Conservation (phyloP, 768 basidiomycete genomes). For the Xerocomellus intermedius region DNA sequence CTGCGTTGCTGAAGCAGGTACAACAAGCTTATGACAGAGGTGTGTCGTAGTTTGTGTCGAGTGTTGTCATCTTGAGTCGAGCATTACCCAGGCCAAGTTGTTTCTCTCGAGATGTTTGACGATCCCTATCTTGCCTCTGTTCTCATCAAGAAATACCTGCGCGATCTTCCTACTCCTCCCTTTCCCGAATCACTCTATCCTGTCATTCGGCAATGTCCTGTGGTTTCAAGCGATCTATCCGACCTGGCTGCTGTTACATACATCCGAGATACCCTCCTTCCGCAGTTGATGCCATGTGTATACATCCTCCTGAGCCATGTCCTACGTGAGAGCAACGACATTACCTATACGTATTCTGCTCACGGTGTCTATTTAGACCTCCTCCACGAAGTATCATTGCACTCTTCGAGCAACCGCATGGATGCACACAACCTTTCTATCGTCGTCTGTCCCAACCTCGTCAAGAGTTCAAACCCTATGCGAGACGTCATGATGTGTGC, state of each 20-base stretch:
- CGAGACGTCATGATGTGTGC: conserved; percentile 75
- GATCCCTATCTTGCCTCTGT: conserved; percentile 84
- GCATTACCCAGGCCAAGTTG: conserved; percentile 58
- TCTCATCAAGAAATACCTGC: conserved; percentile 80
- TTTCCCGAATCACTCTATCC: conserved; percentile 72
- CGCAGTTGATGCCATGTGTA: conserved; percentile 65
- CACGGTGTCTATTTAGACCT: conserved; percentile 49
- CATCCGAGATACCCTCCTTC: conserved; percentile 65
- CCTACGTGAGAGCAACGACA: conserved; percentile 46
- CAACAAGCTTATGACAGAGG: conserved; percentile 86
- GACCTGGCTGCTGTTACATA: conserved; percentile 63
- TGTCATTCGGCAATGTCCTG: conserved; percentile 65
- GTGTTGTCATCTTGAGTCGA: conserved; percentile 4
- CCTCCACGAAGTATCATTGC: conserved; percentile 74
- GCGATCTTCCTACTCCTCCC: conserved; percentile 76
- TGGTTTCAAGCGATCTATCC: conserved; percentile 45
- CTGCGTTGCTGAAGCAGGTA: conserved; percentile 65
- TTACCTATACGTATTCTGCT: conserved; percentile 5
- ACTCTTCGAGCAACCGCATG: conserved; percentile 70
- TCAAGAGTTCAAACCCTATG: conserved; percentile 63
- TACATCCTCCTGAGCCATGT: conserved; percentile 73
- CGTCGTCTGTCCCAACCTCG: conserved; percentile 77
- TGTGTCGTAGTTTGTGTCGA: conserved; percentile 16
- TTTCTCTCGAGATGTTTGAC: conserved; percentile 70
- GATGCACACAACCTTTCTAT: conserved; percentile 80